These are phyloP conservation scores for Solanum lignicaule DNA, from an alignment of 257 asterid species.

Conservation along the genomic window DNA sequence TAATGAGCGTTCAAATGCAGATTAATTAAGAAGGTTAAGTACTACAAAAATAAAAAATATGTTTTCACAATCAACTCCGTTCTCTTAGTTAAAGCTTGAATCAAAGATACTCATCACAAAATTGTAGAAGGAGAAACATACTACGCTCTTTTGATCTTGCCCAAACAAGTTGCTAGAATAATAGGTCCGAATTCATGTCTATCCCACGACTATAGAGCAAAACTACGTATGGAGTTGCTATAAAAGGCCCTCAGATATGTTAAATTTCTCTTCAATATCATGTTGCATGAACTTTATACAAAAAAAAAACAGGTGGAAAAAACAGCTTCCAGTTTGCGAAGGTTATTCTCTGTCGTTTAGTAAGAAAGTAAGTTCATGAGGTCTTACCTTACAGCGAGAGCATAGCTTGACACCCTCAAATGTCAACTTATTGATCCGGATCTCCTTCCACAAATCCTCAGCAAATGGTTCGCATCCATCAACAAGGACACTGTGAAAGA, in stretches of 20 bases:
- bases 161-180: neutral
- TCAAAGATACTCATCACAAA: neutral
- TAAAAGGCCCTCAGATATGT: neutral
- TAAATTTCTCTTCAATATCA: neutral
- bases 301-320: neutral
- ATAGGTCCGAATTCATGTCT: neutral
- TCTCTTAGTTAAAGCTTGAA: neutral
- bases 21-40: neutral
- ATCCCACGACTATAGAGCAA: neutral
- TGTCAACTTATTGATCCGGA: neutral
- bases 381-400: conserved; percentile 6
- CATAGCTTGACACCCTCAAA: neutral
- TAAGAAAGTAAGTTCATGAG: neutral
- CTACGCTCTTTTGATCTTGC: neutral
- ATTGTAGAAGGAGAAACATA: neutral
- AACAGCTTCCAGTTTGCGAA: neutral
- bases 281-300: neutral
- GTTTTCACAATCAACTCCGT: neutral
- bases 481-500: conserved; percentile 2
- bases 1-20: neutral
- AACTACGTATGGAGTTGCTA: neutral
- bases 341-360: neutral
- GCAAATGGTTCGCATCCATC: conserved; percentile 6
- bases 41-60: neutral
- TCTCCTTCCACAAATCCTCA: conserved; percentile 10